Percentiles rank a stretch among this genome's conserved stretches.
Conservation (phyloP, 2,329 filamentous ascomycete genomes). For the Biscogniauxia marginata region DNA sequence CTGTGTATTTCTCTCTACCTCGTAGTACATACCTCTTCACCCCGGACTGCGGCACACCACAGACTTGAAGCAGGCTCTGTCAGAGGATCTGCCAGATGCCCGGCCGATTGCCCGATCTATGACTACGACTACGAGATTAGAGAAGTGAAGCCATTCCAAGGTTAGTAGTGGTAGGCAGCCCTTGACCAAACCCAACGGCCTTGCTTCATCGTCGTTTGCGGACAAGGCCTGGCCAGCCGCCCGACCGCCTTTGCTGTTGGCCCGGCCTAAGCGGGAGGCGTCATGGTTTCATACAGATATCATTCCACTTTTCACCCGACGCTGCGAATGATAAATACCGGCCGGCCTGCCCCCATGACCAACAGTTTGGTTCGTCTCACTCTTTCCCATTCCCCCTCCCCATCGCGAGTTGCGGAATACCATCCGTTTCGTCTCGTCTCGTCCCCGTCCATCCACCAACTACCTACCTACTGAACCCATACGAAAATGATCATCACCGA, state of each 20-base stretch:
- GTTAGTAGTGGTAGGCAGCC: background rate
- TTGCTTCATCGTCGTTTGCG: background rate
- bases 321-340: background rate
- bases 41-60: too few relatives aligned
- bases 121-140: background rate
- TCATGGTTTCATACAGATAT: background rate
- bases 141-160: background rate
- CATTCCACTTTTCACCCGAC: background rate
- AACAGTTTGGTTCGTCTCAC: background rate
- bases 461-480: background rate
- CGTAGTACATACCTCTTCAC: background rate
- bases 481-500: conserved; percentile 52
- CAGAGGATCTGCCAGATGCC: background rate
- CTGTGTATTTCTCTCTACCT: too few relatives aligned
- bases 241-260: background rate
- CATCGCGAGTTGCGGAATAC: background rate
- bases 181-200: background rate
- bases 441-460: background rate
- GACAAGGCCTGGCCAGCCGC: background rate
- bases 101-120: background rate
- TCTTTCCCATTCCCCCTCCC: background rate
- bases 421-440: background rate
- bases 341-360: background rate
- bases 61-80: background rate
- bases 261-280: background rate